Evolutionary conservation across 1,284 basidiomycete genomes (phyloP).

Genomic region (Puccinia triticina): DNA sequence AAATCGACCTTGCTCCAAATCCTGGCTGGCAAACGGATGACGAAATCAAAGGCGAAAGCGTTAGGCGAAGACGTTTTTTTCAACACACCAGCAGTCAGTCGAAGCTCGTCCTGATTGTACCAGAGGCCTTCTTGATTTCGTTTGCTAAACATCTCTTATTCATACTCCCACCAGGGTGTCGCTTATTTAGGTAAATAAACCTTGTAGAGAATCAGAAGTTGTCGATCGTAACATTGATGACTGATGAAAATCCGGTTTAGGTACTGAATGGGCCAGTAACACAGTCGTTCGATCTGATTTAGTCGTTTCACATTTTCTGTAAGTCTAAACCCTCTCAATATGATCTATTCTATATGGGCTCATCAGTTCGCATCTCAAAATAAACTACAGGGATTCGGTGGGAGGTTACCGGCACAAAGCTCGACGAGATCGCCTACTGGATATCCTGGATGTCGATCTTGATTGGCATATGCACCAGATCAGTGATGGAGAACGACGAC

Average conservation of each 20-base stretch:
- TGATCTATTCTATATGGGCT: neutral
- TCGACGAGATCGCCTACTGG: conserved; percentile 79
- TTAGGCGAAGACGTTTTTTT: conserved; percentile 82
- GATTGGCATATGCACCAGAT: conserved; percentile 88
- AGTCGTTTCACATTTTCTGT: conserved; percentile 79
- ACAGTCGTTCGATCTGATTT: conserved; percentile 95
- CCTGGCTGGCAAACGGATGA: conserved; percentile 86
- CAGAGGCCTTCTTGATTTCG: neutral
- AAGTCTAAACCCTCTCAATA: conserved; percentile 11
- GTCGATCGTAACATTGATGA: neutral
- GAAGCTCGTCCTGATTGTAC: neutral
- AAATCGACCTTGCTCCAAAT: conserved; percentile 95
- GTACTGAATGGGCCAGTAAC: conserved; percentile 78
- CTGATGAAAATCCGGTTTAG: conserved; percentile 32
- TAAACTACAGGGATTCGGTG: conserved; percentile 70
- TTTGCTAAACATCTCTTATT: neutral
- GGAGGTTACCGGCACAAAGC: conserved; percentile 93
- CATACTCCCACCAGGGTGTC: conserved; percentile 65
- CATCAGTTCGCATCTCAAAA: neutral
- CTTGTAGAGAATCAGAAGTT: neutral
- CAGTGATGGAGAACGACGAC: conserved; percentile 89
- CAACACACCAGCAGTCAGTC: conserved; percentile 63
- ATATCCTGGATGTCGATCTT: conserved; percentile 90
- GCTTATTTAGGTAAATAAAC: conserved; percentile 81
- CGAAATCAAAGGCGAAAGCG: conserved; percentile 66